A percentile compares a stretch with the other conserved stretches of the same genome.
phyloP scores from a whole-genome alignment of 202 grass and related monocot genomes.

The Setaria italica region DNA sequence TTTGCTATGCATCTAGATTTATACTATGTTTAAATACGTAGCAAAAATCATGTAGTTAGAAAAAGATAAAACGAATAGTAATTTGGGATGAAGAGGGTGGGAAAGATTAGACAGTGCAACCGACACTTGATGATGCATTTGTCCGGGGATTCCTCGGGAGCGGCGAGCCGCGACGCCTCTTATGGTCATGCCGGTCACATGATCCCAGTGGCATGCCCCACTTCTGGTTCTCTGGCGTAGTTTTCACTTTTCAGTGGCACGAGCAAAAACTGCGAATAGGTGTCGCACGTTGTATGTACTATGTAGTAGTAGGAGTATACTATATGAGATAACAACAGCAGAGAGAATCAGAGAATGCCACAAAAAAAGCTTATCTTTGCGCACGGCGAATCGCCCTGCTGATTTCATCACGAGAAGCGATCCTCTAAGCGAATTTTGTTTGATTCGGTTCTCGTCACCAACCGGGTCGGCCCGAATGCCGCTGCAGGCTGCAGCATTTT shows the following conservation, averaged over 20 bases:
- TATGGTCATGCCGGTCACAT: background rate
- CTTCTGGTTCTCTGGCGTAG: too few relatives aligned
- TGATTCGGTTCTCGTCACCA: background rate
- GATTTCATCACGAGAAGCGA: background rate
- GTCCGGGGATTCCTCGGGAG: background rate
- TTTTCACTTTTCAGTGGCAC: background rate
- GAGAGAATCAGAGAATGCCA: background rate
- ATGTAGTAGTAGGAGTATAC: too few relatives aligned
- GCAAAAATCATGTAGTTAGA: too few relatives aligned
- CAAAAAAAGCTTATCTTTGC: background rate
- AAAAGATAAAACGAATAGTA: too few relatives aligned
- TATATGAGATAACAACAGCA: background rate
- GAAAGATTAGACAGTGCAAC: too few relatives aligned
- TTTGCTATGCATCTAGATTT: too few relatives aligned
- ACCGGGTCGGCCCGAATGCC: background rate
- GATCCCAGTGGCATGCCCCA: background rate
- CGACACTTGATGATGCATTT: background rate
- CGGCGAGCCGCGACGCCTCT: too few relatives aligned
- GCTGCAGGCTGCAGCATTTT: background rate
- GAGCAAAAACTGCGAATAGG: background rate
- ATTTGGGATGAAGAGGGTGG: too few relatives aligned
- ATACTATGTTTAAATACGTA: too few relatives aligned
- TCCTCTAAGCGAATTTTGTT: background rate
- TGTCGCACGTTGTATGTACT: background rate
- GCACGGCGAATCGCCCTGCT: background rate